Conservation (phyloP, 768 basidiomycete genomes). For the Tephrocybe sp. region DNA sequence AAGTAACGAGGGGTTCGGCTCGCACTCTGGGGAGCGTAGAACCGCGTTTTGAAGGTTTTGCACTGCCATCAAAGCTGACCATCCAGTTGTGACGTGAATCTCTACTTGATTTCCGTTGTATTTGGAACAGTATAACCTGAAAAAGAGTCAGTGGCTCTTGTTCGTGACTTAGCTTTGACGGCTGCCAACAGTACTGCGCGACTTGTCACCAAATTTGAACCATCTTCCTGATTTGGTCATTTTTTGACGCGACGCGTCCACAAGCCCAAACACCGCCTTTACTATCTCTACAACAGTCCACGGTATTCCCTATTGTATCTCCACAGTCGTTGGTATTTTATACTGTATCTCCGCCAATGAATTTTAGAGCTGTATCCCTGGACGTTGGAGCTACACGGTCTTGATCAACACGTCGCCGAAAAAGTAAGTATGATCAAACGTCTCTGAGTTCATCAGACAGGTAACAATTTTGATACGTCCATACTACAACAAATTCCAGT, state of each 20-base stretch:
- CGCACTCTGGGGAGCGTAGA: slow-evolving; percentile 35
- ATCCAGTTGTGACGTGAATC: slow-evolving; percentile 20
- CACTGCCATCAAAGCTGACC: slow-evolving; percentile 49
- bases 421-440: no score
- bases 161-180: slow-evolving; percentile 4
- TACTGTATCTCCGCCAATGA: no score
- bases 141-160: neutral
- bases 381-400: no score
- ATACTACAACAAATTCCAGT: no score
- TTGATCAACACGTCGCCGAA: no score
- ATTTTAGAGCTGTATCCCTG: no score
- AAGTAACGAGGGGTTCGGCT: slow-evolving; percentile 29
- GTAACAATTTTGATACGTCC: no score
- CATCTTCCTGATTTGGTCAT: slow-evolving; percentile 12
- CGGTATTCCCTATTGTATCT: no score
- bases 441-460: no score
- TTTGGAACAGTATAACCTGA: neutral
- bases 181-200: slow-evolving; percentile 11
- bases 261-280: neutral
- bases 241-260: slow-evolving; percentile 14
- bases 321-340: no score
- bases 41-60: slow-evolving; percentile 57
- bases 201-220: slow-evolving; percentile 9
- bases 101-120: slow-evolving; percentile 1
- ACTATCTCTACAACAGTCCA: no score